phyloP scores from a whole-genome alignment of 352 stramenopile genomes.

The Phytophthora melonis region DNA sequence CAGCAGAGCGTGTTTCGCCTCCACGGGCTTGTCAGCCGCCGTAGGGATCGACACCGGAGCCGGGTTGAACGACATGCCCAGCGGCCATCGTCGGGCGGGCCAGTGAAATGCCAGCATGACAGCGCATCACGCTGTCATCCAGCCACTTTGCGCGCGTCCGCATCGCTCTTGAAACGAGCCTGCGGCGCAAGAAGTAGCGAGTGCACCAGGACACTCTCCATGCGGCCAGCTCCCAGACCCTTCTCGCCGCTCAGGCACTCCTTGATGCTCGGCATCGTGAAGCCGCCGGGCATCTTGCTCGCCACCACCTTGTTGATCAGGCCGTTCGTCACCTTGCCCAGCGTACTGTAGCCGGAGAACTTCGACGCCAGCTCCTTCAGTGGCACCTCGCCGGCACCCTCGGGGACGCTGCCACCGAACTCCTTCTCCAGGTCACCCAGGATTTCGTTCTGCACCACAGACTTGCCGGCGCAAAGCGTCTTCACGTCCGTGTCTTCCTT shows the following conservation, averaged over 20 bases:
- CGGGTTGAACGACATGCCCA: constrained; percentile 47
- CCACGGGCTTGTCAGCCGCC: constrained; percentile 67
- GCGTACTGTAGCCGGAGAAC: constrained; percentile 74
- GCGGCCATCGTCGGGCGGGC: constrained; percentile 33
- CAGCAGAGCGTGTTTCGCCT: constrained; percentile 80
- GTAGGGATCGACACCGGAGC: constrained; percentile 60
- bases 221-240: constrained; percentile 68
- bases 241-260: constrained; percentile 67
- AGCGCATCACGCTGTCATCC: constrained; percentile 78
- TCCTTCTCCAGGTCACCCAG: constrained; percentile 91
- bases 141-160: constrained; percentile 84
- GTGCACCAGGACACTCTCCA: constrained; percentile 83
- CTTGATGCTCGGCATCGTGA: constrained; percentile 85
- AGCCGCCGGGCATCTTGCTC: constrained; percentile 87
- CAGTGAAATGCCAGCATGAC: constrained; percentile 80
- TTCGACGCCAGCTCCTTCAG: constrained; percentile 77
- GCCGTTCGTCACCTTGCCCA: constrained; percentile 73
- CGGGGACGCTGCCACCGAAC: constrained; percentile 73
- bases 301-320: constrained; percentile 82
- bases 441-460: constrained; percentile 90
- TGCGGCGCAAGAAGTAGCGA: constrained; percentile 67
- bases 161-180: constrained; percentile 75
- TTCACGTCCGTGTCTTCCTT: constrained; percentile 81
- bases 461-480: constrained; percentile 85
- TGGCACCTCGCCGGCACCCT: constrained; percentile 78